Conservation (phyloP, 805 yeast species). For the Saccharomycopsis microspora region DNA sequence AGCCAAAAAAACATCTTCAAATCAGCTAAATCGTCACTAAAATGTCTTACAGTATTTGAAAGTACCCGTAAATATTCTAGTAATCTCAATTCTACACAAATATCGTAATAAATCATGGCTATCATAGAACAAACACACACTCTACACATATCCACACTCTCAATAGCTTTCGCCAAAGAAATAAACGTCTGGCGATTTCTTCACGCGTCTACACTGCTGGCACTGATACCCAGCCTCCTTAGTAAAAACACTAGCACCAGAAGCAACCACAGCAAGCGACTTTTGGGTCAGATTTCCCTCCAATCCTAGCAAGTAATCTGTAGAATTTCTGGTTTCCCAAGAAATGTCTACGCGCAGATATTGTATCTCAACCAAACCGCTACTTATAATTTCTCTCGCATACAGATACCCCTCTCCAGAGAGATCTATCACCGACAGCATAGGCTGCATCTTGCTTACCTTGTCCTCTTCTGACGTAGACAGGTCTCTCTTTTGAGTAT, state of each 20-base stretch:
- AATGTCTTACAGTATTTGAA: too few species aligned
- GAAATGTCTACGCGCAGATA: conserved; percentile 2
- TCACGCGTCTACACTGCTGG: conserved; percentile 19
- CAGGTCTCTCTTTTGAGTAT: not conserved
- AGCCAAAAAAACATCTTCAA: too few species aligned
- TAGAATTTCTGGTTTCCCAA: not conserved
- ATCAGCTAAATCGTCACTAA: too few species aligned
- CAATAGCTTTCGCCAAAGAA: conserved; percentile 25
- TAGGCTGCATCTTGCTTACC: too few species aligned
- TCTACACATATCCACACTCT: not conserved
- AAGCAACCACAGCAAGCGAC: conserved; percentile 27
- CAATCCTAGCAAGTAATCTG: conserved; percentile 12
- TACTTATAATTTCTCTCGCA: not conserved
- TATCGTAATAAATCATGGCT: too few species aligned
- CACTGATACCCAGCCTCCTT: conserved; percentile 22
- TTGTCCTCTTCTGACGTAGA: too few species aligned
- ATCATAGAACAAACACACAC: too few species aligned
- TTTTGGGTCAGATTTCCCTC: conserved; percentile 18
- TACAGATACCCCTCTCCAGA: not conserved
- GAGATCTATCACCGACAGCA: not conserved
- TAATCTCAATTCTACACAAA: too few species aligned
- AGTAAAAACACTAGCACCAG: conserved; percentile 30
- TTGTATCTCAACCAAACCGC: conserved; percentile 20
- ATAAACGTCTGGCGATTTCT: conserved; percentile 31
- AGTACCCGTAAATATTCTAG: too few species aligned